Percentiles rank a stretch among this genome's conserved stretches.
Evolutionary conservation across 768 basidiomycete genomes (phyloP).

Genomic region (Gloeopeniophorella convolvens): DNA sequence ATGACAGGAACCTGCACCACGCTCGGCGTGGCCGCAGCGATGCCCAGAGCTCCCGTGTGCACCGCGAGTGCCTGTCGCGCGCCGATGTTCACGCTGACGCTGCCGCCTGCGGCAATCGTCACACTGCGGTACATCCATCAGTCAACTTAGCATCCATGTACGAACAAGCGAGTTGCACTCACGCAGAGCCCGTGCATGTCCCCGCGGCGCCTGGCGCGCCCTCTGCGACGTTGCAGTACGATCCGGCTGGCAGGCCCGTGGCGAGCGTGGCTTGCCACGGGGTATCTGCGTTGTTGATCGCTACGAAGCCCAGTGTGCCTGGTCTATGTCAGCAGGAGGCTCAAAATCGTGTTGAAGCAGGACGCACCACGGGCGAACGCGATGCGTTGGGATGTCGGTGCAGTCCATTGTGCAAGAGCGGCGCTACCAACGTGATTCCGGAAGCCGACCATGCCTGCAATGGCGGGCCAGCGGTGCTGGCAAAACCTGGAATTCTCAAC

Average conservation of each 20-base stretch:
- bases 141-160: too few species aligned
- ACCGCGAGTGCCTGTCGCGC: conserved; percentile 25
- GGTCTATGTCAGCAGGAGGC: too few species aligned
- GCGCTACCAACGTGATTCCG: conserved; percentile 49
- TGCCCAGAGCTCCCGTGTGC: conserved; percentile 19
- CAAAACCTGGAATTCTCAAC: too few species aligned
- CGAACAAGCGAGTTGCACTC: neutral
- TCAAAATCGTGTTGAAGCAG: too few species aligned
- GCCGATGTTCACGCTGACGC: conserved; percentile 23
- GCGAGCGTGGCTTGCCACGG: conserved; percentile 50
- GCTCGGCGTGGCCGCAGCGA: neutral
- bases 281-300: conserved; percentile 58
- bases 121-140: conserved; percentile 20
- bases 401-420: conserved; percentile 49
- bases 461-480: conserved; percentile 54
- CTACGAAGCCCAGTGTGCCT: conserved; percentile 55
- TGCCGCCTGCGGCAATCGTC: conserved; percentile 8
- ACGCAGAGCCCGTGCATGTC: conserved; percentile 48
- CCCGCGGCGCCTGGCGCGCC: conserved; percentile 37
- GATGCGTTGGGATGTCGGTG: conserved; percentile 51
- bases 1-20: conserved; percentile 5
- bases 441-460: conserved; percentile 57
- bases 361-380: conserved; percentile 57
- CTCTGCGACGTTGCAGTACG: conserved; percentile 60
- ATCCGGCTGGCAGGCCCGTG: conserved; percentile 50